Conservation (phyloP, 352 stramenopile species). For the Phytophthora quininea region DNA sequence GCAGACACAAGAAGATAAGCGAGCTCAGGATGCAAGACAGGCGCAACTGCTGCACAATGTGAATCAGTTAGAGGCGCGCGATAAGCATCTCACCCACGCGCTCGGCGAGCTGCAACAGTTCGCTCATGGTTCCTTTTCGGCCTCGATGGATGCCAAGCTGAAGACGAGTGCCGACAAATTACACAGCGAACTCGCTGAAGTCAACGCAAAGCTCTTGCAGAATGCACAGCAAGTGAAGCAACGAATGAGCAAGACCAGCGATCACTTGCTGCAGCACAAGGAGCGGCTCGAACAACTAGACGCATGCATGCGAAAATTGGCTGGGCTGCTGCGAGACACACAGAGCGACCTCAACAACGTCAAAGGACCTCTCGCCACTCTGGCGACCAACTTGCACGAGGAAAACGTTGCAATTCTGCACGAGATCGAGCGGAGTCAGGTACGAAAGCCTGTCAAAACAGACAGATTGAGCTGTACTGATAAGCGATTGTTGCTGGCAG, state of each 20-base stretch:
- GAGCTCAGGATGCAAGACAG: slow-evolving; percentile 22
- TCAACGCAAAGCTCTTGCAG: slow-evolving; percentile 20
- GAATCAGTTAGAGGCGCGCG: slow-evolving; percentile 33
- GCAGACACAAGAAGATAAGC: slow-evolving; percentile 27
- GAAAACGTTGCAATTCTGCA: slow-evolving; percentile 72
- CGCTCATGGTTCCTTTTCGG: slow-evolving; percentile 43
- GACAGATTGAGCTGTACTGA: too few species aligned
- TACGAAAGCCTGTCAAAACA: slow-evolving; percentile 10
- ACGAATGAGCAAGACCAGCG: slow-evolving; percentile 38
- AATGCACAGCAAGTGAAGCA: slow-evolving; percentile 33
- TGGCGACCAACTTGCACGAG: slow-evolving; percentile 64
- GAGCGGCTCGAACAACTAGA: slow-evolving; percentile 50
- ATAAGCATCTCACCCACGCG: slow-evolving; percentile 31
- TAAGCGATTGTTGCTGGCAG: slow-evolving; percentile 18
- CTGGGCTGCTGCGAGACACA: slow-evolving; percentile 30
- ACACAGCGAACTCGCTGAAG: slow-evolving; percentile 31
- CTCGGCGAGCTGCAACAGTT: slow-evolving; percentile 55
- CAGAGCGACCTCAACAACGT: slow-evolving; percentile 49
- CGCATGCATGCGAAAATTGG: slow-evolving; percentile 30
- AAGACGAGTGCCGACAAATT: slow-evolving; percentile 32
- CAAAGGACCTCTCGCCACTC: slow-evolving; percentile 60
- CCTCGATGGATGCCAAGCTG: slow-evolving; percentile 43
- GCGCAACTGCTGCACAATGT: slow-evolving; percentile 29
- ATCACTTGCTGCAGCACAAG: slow-evolving; percentile 41
- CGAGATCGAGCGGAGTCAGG: slow-evolving; percentile 73